Base-by-base conservation (phyloP, 768 basidiomycete species). In the Sarcodon aspratus region DNA sequence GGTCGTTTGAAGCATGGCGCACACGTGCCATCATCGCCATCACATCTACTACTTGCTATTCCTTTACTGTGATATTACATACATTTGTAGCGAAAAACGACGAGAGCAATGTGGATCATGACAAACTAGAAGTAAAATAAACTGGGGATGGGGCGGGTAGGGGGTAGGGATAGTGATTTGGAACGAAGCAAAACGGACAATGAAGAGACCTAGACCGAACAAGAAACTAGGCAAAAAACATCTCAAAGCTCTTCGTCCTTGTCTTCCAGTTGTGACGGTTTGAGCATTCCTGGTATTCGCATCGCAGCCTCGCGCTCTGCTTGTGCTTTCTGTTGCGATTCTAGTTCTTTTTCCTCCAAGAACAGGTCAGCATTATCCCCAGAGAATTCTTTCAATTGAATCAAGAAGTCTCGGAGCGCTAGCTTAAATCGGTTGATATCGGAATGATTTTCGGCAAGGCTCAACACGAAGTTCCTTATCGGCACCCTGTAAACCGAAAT, bases 221-320 rank as follows among this genome's bases (percentile, higher is more conserved):
- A 46, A 37, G 31, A 8, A n/a, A 17, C 31, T 27, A 27, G 21
- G 21, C 21, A 27, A 27, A 27, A 27, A 15, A 2, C 34, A 34
- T 18, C 36, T 78, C 62, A 82, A 55, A 78, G 88, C 70, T 89
- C 86, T 67, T 89, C 86, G 61, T 94, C 91, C 68, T 86, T 88
- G 68, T 95, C 93, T 61, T 94, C 90, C 63, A 97, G 61, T 66
- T 94, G 90, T 57, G 85, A 87, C 36, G 93, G 94, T 66, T 96
- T 96, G 64, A 97, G 76, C 86, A 97, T 87, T 36, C 96, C 96
- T n/a, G 94, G 95, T 52, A 98, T 91, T 55, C 88, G 79, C 76
- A 89, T 86, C 21, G 93, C 92, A 35, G 84, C 77, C 68, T 92
- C 80, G 47, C 83, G 83, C 66, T 96, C 93, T 52, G 81, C 85